Conservation (phyloP, 305 asterid species). For the Stenogyne calaminthoides region DNA sequence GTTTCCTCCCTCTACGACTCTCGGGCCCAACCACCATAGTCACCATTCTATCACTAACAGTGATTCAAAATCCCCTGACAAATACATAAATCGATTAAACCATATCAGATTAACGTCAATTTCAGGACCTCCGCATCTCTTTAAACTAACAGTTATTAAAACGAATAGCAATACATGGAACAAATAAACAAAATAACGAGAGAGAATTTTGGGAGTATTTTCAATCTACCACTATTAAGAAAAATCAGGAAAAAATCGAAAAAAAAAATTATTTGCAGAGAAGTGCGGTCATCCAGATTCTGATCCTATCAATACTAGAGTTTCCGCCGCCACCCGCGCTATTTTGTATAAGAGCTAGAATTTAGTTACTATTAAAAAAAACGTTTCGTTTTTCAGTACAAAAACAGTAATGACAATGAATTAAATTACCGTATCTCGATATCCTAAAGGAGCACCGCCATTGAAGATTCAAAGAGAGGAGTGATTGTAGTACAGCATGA, state of each 20-base stretch:
- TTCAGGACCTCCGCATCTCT: slow-evolving; percentile 8
- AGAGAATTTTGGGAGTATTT: background rate
- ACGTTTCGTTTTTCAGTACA: background rate
- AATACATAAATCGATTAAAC: slow-evolving; percentile 15
- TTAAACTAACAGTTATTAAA: background rate
- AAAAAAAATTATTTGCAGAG: background rate
- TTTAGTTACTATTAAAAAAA: background rate
- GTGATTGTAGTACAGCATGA: slow-evolving; percentile 14
- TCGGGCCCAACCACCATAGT: slow-evolving; percentile 36
- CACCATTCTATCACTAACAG: slow-evolving; percentile 57
- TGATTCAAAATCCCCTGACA: slow-evolving; percentile 29
- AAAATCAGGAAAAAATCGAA: background rate
- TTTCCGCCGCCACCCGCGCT: slow-evolving; percentile 11
- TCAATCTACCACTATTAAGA: background rate
- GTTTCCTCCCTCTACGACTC: slow-evolving; percentile 77
- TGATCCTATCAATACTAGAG: slow-evolving; percentile 21
- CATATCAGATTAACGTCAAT: slow-evolving; percentile 27
- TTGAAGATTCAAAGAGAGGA: slow-evolving; percentile 31
- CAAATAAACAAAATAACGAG: background rate
- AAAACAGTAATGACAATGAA: slow-evolving; percentile 5
- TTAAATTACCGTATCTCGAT: slow-evolving; percentile 14
- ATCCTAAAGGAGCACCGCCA: slow-evolving; percentile 32
- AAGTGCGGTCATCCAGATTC: slow-evolving; percentile 18
- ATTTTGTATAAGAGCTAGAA: background rate
- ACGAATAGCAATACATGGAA: background rate